Evolutionary conservation across 78 protist genomes (phyloP).

Genomic region (slime mould (Dictyostelium discoideum)): DNA sequence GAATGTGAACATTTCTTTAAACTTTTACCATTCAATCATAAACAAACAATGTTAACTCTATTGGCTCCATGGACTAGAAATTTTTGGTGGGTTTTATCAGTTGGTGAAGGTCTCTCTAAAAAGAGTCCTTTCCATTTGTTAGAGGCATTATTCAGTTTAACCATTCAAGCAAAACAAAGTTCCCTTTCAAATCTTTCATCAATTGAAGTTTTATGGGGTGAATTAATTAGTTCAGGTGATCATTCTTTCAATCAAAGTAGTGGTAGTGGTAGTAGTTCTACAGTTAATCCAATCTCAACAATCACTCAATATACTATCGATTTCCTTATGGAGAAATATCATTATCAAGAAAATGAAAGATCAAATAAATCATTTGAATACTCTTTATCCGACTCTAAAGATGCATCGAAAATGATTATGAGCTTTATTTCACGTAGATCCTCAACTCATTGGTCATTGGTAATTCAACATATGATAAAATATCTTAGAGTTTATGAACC

Average conservation of each 20-base stretch:
- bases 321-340: constrained; percentile 38
- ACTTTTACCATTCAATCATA: constrained; percentile 14
- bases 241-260: not conserved
- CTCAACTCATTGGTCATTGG: constrained; percentile 30
- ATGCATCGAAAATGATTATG: constrained; percentile 9
- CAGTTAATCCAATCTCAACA: not conserved
- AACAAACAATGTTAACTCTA: constrained; percentile 1
- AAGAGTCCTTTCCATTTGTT: not conserved
- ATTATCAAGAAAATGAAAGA: not conserved
- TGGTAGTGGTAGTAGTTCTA: too few relatives aligned
- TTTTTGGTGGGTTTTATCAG: constrained; percentile 40
- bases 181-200: not conserved
- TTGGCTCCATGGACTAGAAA: constrained; percentile 77
- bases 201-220: constrained; percentile 57
- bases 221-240: constrained; percentile 40
- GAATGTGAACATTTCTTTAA: constrained; percentile 30
- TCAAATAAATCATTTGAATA: not conserved
- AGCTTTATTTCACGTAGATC: constrained; percentile 42
- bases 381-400: not conserved
- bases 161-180: constrained; percentile 21
- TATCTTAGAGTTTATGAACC: constrained; percentile 9
- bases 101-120: constrained; percentile 5
- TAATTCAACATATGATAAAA: constrained; percentile 9
- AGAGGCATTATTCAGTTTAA: constrained; percentile 35
- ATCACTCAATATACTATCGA: constrained; percentile 12